Percentiles rank a stretch among this genome's conserved stretches.
These are phyloP conservation scores for Amylocarpus encephaloides DNA, from an alignment of 2,329 filamentous ascomycete species.

Conservation along the genomic window DNA sequence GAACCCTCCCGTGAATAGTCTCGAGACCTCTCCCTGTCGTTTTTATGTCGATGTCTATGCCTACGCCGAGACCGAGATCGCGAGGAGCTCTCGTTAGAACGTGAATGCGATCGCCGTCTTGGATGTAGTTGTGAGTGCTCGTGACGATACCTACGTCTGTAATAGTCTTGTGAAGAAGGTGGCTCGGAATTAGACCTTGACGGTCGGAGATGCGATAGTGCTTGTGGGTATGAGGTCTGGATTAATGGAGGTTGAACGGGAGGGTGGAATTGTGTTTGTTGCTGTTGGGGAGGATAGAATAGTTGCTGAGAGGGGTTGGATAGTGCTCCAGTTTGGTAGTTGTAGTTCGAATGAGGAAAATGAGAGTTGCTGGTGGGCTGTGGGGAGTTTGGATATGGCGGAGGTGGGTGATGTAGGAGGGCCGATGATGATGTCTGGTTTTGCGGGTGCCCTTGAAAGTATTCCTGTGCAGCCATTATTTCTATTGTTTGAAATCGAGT, in stretches of 20 bases:
- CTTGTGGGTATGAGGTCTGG: background rate
- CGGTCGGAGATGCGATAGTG: slow-evolving; percentile 2
- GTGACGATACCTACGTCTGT: no score
- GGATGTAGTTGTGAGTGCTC: no score
- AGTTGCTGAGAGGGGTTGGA: background rate
- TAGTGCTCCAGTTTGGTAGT: background rate
- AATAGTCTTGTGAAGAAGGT: no score
- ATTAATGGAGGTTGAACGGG: no score
- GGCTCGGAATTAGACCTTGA: background rate
- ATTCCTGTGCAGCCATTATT: slow-evolving; percentile 20
- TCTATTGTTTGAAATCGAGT: background rate
- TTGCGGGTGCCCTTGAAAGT: slow-evolving; percentile 8
- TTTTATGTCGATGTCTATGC: no score
- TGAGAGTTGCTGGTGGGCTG: background rate
- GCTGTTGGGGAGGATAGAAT: no score
- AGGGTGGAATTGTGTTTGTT: no score
- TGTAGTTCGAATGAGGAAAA: background rate
- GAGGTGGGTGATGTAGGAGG: background rate
- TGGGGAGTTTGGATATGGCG: background rate
- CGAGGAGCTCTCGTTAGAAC: no score
- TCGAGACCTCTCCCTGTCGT: no score
- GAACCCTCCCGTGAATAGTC: background rate
- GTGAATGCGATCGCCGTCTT: no score
- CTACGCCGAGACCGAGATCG: no score
- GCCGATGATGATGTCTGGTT: background rate